Percentiles rank a stretch among this genome's conserved stretches.
Evolutionary conservation across 805 yeast genomes (phyloP).

Genomic region (Metschnikowia anglica): DNA sequence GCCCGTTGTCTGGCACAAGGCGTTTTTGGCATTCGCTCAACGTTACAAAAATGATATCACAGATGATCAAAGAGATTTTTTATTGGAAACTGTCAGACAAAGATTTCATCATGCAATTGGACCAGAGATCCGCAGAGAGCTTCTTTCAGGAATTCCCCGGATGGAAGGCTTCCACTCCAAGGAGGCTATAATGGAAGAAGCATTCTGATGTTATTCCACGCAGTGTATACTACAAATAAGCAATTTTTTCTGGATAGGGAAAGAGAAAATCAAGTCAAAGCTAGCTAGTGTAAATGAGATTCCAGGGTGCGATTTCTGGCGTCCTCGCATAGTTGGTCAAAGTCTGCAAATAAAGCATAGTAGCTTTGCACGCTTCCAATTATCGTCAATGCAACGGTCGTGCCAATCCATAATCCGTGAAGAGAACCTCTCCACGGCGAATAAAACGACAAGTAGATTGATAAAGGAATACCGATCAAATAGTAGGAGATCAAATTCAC

Average conservation of each 20-base stretch:
- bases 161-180: conserved; percentile 27
- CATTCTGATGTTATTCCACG: conserved; percentile 33
- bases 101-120: conserved; percentile 87
- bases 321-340: conserved; percentile 36
- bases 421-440: conserved; percentile 47
- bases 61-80: conserved; percentile 95
- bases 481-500: conserved; percentile 59
- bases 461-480: conserved; percentile 60
- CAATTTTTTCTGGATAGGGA: not conserved
- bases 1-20: conserved; percentile 98
- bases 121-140: conserved; percentile 91
- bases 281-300: conserved; percentile 6
- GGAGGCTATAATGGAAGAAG: conserved; percentile 41
- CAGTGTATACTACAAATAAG: not conserved
- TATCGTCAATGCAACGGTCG: conserved; percentile 31
- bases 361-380: conserved; percentile 22
- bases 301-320: conserved; percentile 37
- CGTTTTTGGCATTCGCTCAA: conserved; percentile 91
- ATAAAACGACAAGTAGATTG: conserved; percentile 53
- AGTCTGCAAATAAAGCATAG: conserved; percentile 48
- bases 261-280: too few species aligned
- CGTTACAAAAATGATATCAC: conserved; percentile 96
- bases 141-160: conserved; percentile 81
- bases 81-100: conserved; percentile 85
- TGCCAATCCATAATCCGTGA: conserved; percentile 61